A percentile compares a stretch with the other conserved stretches of the same genome.
These are phyloP conservation scores for Curvularia sp. DNA, from an alignment of 2,329 filamentous ascomycete genomes.

Conservation along the genomic window DNA sequence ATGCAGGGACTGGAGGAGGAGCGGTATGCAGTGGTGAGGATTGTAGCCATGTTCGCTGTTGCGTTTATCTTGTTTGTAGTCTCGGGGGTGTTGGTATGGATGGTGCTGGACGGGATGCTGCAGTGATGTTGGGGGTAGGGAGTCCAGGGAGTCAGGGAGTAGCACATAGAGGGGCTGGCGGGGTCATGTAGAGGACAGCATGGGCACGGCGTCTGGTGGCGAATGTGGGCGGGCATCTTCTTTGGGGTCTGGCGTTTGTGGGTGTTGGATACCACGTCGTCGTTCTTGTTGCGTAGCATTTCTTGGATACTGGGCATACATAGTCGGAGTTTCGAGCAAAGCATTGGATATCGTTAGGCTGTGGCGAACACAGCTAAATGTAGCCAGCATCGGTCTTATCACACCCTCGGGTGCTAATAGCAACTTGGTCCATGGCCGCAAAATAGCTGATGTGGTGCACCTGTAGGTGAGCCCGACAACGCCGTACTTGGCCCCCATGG, in stretches of 20 bases:
- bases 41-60: constrained; percentile 37
- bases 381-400: too few relatives aligned
- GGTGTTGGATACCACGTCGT: constrained; percentile 1
- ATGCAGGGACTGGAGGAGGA: constrained; percentile 28
- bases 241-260: background rate
- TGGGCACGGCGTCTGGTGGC: background rate
- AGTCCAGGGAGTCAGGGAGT: background rate
- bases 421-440: too few relatives aligned
- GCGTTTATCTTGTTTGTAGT: constrained; percentile 30
- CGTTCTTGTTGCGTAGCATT: background rate
- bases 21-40: constrained; percentile 32
- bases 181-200: background rate
- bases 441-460: too few relatives aligned
- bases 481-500: too few relatives aligned
- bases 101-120: constrained; percentile 18
- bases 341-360: too few relatives aligned
- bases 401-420: too few relatives aligned
- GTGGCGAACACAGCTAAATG: too few relatives aligned
- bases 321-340: background rate
- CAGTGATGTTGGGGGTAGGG: background rate
- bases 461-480: too few relatives aligned
- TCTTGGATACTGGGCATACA: background rate
- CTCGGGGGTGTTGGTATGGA: constrained; percentile 28
- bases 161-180: background rate
- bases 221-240: background rate